phyloP scores from a whole-genome alignment of 805 yeast species.

The Monosporozyma servazzii region DNA sequence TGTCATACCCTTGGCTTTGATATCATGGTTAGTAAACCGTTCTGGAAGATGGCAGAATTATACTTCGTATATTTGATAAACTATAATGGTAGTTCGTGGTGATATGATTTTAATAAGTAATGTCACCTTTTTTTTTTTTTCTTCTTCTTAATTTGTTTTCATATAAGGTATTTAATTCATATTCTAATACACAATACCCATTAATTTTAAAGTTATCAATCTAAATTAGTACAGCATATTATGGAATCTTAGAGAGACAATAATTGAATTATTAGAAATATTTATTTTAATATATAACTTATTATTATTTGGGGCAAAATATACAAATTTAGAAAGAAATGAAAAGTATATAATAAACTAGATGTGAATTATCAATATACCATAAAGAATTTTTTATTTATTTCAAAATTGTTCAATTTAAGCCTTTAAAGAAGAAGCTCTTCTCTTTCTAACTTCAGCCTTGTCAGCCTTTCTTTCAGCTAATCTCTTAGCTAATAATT shows the following conservation, averaged over 20 bases:
- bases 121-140: neutral
- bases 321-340: constrained; percentile 14
- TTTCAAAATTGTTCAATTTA: constrained; percentile 27
- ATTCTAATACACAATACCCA: too few relatives aligned
- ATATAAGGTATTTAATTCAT: too few relatives aligned
- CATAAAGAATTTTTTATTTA: neutral
- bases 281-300: constrained; percentile 4
- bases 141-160: neutral
- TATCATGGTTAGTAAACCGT: constrained; percentile 15
- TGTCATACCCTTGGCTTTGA: constrained; percentile 18
- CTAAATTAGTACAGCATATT: too few relatives aligned
- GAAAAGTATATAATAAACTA: constrained; percentile 8
- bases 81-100: neutral
- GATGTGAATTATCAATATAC: neutral
- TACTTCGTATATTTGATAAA: neutral
- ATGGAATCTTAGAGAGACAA: neutral
- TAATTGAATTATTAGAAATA: constrained; percentile 4
- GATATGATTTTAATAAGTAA: neutral
- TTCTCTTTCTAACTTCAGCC: constrained; percentile 98
- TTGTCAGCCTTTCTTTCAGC: constrained; percentile 97
- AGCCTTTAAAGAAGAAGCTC: constrained; percentile 98
- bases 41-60: constrained; percentile 14
- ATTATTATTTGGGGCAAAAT: constrained; percentile 12
- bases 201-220: neutral
- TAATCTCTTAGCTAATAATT: constrained; percentile 95